A percentile compares a stretch with the other conserved stretches of the same genome.
Evolutionary conservation across 1,284 basidiomycete genomes (phyloP).

Genomic region (Leccinum subrobustum): DNA sequence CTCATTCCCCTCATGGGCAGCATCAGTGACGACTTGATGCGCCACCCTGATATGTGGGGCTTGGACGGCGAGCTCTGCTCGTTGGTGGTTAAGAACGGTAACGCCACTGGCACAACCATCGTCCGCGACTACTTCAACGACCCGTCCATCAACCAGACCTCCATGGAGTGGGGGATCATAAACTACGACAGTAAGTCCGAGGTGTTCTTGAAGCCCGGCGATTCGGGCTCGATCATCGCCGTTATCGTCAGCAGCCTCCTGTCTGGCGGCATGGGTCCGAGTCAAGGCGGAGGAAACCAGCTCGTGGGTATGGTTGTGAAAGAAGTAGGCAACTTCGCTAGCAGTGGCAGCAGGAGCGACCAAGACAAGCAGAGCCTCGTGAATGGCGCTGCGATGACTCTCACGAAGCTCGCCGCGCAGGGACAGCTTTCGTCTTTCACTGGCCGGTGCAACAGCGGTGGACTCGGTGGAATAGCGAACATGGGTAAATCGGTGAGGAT

Average conservation of each 20-base stretch:
- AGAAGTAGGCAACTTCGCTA: constrained; percentile 55
- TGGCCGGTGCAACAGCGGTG: constrained; percentile 67
- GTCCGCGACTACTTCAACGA: background rate
- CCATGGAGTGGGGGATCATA: background rate
- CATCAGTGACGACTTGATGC: background rate
- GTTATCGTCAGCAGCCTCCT: constrained; percentile 12
- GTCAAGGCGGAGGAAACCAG: constrained; percentile 46
- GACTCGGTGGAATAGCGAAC: constrained; percentile 34
- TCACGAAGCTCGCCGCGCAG: constrained; percentile 77
- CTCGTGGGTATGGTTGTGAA: constrained; percentile 83
- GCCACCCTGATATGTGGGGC: background rate
- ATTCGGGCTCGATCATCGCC: background rate
- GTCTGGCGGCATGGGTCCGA: constrained; percentile 36
- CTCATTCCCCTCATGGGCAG: background rate
- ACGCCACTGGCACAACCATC: background rate
- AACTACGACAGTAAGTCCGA: background rate
- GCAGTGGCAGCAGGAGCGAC: constrained; percentile 50
- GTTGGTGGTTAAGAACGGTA: background rate
- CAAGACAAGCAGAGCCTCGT: constrained; percentile 81
- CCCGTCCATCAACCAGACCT: background rate
- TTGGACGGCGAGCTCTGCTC: background rate
- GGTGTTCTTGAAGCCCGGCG: background rate
- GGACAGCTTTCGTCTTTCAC: constrained; percentile 54
- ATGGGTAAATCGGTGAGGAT: background rate
- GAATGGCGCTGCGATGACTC: constrained; percentile 79